A percentile compares a stretch with the other conserved stretches of the same genome.
Conservation (phyloP, 2,329 filamentous ascomycete genomes). For the Monilinia fructicola region DNA sequence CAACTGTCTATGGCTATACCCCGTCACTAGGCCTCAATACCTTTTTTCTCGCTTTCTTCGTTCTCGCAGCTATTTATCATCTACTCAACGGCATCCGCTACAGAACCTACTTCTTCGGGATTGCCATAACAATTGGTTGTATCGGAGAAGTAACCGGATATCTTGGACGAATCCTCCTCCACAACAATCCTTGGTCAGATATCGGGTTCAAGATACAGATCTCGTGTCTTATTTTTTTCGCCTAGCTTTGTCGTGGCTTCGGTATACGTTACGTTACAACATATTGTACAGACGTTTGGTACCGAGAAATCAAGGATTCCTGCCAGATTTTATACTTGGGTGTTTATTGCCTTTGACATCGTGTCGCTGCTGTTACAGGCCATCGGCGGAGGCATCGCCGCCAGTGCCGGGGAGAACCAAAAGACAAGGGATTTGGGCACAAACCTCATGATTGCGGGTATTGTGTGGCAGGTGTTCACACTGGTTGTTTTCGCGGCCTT, state of each 20-base stretch:
- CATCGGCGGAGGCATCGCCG: slow-evolving; percentile 55
- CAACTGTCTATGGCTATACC: slow-evolving; percentile 49
- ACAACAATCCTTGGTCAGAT: slow-evolving; percentile 52
- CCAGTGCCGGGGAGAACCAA: slow-evolving; percentile 25
- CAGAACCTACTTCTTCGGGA: slow-evolving; percentile 54
- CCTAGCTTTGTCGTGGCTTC: slow-evolving; percentile 57
- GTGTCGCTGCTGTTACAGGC: slow-evolving; percentile 58
- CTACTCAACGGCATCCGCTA: slow-evolving; percentile 48
- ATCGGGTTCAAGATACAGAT: slow-evolving; percentile 51
- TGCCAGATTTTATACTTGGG: slow-evolving; percentile 48
- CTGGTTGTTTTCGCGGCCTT: slow-evolving; percentile 45
- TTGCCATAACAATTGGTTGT: slow-evolving; percentile 47
- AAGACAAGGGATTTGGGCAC: slow-evolving; percentile 30
- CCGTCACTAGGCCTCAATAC: slow-evolving; percentile 55
- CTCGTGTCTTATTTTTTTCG: slow-evolving; percentile 31
- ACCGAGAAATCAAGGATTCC: slow-evolving; percentile 35
- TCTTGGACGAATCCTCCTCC: slow-evolving; percentile 52
- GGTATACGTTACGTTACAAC: slow-evolving; percentile 59
- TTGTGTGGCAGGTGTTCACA: slow-evolving; percentile 43
- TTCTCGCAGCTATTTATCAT: slow-evolving; percentile 46
- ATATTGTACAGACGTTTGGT: slow-evolving; percentile 31
- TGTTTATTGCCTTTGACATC: slow-evolving; percentile 61
- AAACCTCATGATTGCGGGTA: slow-evolving; percentile 44
- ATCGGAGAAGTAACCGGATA: slow-evolving; percentile 58
- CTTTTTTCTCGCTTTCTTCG: slow-evolving; percentile 54